Base-by-base conservation (phyloP, 345 rosid genomes). In the Gossypium arboreum region DNA sequence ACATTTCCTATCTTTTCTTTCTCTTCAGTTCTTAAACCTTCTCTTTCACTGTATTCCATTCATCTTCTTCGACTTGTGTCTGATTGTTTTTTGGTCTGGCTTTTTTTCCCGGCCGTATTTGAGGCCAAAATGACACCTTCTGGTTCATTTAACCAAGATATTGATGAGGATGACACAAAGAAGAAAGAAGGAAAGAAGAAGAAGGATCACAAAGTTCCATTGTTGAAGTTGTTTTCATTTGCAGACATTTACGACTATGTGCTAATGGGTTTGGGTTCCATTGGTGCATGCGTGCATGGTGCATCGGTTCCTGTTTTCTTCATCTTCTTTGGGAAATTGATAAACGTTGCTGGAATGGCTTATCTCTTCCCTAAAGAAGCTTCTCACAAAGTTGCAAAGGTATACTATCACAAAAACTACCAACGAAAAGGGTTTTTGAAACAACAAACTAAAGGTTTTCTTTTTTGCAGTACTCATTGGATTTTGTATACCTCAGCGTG, bases 261-360 rank as follows among this genome's bases (percentile, higher is more conserved):
- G 61, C 78, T 95, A 12, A 95, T 95, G 99, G 80, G 74, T 11
- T 29, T 93, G 15, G 99, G 99, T 67, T 95, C 99, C n/a, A 71
- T 95, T 15, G 98, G 94, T 17, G 99, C 98, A 13, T 82, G 87
- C 71, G 51, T 86, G 79, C 99, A 95, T 73, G 99, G 99, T 2
- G 96, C 89, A 73, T 95, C 99, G 0, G 98, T 95, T 8, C 99
- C 99, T 0, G 78, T 95, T 15, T 95, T 95, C 84, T 95, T 95
- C 86, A 90, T 93, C 65, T 95, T 85, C 85, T 95, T 95, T 25
- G 99, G 99, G 2, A 90, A 84, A 84, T 51, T 95, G 74, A 95
- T 95, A 15, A 86, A 93, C 58, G 64, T 93, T 29, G 82, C 91
- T 22, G 99, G 99, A 24, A 61, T 93, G 50, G 96, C 98, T 76